Conservation (phyloP, 768 basidiomycete species). For the Macrolepiota dolichaula region DNA sequence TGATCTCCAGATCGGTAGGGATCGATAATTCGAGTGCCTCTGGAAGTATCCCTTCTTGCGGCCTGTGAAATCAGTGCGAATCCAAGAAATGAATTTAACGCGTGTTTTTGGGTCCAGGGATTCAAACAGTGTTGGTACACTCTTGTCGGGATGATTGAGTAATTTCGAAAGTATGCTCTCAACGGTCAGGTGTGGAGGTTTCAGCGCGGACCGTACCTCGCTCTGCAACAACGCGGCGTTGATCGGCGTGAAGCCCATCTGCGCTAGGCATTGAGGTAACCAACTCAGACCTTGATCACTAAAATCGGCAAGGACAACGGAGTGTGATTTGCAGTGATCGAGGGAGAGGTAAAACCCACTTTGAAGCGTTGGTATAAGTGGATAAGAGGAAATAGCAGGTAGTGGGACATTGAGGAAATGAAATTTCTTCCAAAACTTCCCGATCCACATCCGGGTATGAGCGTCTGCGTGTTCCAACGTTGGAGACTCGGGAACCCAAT, state of each 20-base stretch:
- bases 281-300: slow-evolving; percentile 8
- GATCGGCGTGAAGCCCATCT: slow-evolving; percentile 10
- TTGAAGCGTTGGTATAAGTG: slow-evolving; percentile 30
- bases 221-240: slow-evolving; percentile 15
- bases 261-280: slow-evolving; percentile 28
- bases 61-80: not conserved
- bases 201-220: slow-evolving; percentile 10
- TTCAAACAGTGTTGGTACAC: not conserved
- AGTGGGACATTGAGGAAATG: slow-evolving; percentile 9
- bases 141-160: not conserved
- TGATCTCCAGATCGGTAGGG: slow-evolving; percentile 3
- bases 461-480: not conserved
- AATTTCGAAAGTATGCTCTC: not conserved
- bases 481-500: not conserved
- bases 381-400: slow-evolving; percentile 22
- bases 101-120: not conserved
- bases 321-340: slow-evolving; percentile 22
- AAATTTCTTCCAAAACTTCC: slow-evolving; percentile 28
- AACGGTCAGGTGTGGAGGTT: not conserved
- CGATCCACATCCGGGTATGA: slow-evolving; percentile 22
- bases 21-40: not conserved
- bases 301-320: slow-evolving; percentile 22
- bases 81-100: not conserved
- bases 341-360: slow-evolving; percentile 28
- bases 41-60: not conserved